Evolutionary conservation across 2,329 filamentous ascomycete species (phyloP).

Genomic region (Coniochaeta pulveracea): DNA sequence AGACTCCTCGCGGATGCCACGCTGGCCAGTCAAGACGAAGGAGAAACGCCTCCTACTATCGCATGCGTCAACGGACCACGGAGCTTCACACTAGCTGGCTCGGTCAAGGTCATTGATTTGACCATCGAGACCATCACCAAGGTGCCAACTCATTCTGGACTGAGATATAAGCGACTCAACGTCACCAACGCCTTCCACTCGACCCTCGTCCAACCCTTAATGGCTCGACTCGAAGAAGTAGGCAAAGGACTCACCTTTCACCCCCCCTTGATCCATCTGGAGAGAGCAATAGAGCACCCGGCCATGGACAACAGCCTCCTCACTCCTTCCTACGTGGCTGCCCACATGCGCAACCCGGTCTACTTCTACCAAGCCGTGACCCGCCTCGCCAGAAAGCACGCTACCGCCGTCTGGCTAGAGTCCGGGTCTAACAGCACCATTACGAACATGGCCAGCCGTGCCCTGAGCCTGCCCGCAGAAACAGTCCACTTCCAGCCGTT

Average conservation of each 20-base stretch:
- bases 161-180: constrained; percentile 25
- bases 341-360: constrained; percentile 31
- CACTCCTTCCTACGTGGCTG: constrained; percentile 9
- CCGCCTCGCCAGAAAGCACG: constrained; percentile 19
- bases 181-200: constrained; percentile 38
- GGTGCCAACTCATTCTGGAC: not conserved
- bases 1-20: constrained; percentile 10
- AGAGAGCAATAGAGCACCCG: constrained; percentile 13
- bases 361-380: constrained; percentile 29
- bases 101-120: constrained; percentile 18
- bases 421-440: constrained; percentile 27
- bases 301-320: not conserved
- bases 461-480: constrained; percentile 8
- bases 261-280: constrained; percentile 19
- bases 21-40: not conserved
- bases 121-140: constrained; percentile 8
- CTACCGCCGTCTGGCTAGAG: constrained; percentile 24
- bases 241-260: constrained; percentile 19
- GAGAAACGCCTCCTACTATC: constrained; percentile 15
- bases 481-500: constrained; percentile 13
- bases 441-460: constrained; percentile 19
- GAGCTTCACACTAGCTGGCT: constrained; percentile 30
- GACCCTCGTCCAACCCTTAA: constrained; percentile 22
- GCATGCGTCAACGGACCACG: constrained; percentile 35
- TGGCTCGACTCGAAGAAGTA: constrained; percentile 14